Evolutionary conservation across 2,329 filamentous ascomycete species (phyloP), one percentile per base, ranked within the genome.

Genomic region (Clathrospora elynae): DNA sequence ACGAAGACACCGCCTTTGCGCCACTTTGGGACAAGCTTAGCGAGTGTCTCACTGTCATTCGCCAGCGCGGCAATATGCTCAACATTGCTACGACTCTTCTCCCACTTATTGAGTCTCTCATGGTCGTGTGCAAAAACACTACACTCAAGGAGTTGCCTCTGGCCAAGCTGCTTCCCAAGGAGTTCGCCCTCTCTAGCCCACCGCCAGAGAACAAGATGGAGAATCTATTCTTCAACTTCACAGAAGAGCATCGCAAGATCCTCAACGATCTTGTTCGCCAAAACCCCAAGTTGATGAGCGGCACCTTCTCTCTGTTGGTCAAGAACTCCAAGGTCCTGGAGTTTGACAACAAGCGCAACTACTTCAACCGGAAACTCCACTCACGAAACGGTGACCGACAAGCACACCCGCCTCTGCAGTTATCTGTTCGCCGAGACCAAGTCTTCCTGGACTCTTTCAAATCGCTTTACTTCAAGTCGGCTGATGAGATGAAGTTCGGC

Each of bases 41-140:
- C 67, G 84, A 87, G 24, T 97, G 92, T 66, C 78, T 99, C 40
- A 84, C 82, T 43, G 87, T 89, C 6, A 96, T 99, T 57, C 87
- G 90, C 36, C 83, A 95, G 70, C 88, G 91, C 43, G 91, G 95
- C 67, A 95, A 90, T 66, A 93, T 97, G 85, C 83, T 97, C 64
- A 96, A 95, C 62, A 91, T 99, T 42, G 95, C 93, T 19, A 97
- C 92, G 1, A 97, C 97, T 52, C 79, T 99, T 17, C 77, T 97
- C 23, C 93, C 93, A 19, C 77, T 99, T 19, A 96, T 99, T 49
- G 93, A 99, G 71, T 90, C 91, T 5, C 78, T 99, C 49, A 99
- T 99, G 93, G 93, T 99, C 38, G 91, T 99, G 18, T 99, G 95
- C 80, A 99, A 97, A 77, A 97, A 97, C 70, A 96, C 90, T 6